Evolutionary conservation across 768 basidiomycete genomes (phyloP).

Genomic region (Termitomyces eurrhizus): DNA sequence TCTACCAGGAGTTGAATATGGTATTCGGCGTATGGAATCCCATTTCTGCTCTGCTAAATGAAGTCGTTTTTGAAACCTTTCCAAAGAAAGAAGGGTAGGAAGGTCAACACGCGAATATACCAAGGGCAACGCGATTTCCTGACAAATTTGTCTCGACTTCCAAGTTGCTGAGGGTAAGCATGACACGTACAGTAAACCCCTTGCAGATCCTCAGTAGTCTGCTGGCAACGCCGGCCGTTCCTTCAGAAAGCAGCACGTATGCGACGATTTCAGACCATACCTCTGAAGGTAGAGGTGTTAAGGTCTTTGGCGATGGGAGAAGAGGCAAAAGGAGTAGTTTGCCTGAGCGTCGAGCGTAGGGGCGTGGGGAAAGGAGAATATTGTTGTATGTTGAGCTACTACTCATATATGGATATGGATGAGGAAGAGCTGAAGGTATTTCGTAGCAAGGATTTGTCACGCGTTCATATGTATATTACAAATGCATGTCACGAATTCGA

Average conservation of each 20-base stretch:
- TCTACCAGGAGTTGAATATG: slow-evolving; percentile 82
- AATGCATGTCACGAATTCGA: background rate
- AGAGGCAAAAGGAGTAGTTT: slow-evolving; percentile 65
- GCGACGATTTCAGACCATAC: slow-evolving; percentile 65
- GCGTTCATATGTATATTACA: background rate
- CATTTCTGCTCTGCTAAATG: slow-evolving; percentile 68
- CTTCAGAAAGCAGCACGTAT: slow-evolving; percentile 27
- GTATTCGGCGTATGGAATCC: slow-evolving; percentile 86
- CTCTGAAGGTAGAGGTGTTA: slow-evolving; percentile 61
- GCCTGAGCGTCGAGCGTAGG: slow-evolving; percentile 56
- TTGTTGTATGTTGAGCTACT: slow-evolving; percentile 23
- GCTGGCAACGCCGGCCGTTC: slow-evolving; percentile 23
- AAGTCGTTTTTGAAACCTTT: slow-evolving; percentile 56
- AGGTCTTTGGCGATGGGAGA: slow-evolving; percentile 48
- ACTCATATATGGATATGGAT: slow-evolving; percentile 25
- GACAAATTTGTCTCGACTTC: background rate
- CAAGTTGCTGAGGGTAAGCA: background rate
- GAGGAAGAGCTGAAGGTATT: background rate
- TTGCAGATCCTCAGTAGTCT: slow-evolving; percentile 41
- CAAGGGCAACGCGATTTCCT: slow-evolving; percentile 68
- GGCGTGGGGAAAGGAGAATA: slow-evolving; percentile 63
- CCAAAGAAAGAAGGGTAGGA: slow-evolving; percentile 38
- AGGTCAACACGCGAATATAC: slow-evolving; percentile 57
- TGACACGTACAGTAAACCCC: slow-evolving; percentile 37
- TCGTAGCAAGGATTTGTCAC: slow-evolving; percentile 13